These are phyloP conservation scores for Blyttiomyces sp. DNA, from an alignment of 371 early-diverging fungal genomes.

Conservation along the genomic window DNA sequence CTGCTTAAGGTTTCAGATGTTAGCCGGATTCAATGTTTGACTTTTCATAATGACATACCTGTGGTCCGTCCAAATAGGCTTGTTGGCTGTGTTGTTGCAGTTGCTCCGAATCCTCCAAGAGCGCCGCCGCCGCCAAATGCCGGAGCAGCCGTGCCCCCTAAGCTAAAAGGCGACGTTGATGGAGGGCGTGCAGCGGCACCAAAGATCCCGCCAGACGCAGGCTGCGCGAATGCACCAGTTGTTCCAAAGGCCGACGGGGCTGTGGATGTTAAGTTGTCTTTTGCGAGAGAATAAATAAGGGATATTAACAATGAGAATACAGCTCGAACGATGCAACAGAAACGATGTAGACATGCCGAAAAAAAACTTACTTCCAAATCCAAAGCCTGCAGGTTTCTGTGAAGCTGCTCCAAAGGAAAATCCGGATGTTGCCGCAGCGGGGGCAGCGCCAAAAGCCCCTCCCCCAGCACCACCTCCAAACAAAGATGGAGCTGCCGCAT, in stretches of 20 bases:
- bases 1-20: too few species aligned
- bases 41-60: too few species aligned
- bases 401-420: conserved; percentile 4
- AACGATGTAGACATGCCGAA: not conserved
- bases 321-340: not conserved
- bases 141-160: conserved; percentile 1
- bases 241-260: conserved; percentile 49
- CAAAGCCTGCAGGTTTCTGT: conserved; percentile 14
- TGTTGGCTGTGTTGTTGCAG: too few species aligned
- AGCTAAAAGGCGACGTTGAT: too few species aligned
- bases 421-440: conserved; percentile 17
- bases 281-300: not conserved
- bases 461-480: too few species aligned
- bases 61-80: too few species aligned
- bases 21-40: too few species aligned
- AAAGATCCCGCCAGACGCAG: conserved; percentile 44
- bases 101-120: conserved; percentile 21
- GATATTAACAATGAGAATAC: not conserved
- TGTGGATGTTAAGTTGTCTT: conserved; percentile 29
- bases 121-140: conserved; percentile 17
- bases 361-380: conserved; percentile 8
- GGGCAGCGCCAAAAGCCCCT: conserved; percentile 45
- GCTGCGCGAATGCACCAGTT: too few species aligned
- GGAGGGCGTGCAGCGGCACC: conserved; percentile 46
- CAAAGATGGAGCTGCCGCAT: too few species aligned